Evolutionary conservation across 306 rosid genomes (phyloP).

Genomic region (Benincasa hispida): DNA sequence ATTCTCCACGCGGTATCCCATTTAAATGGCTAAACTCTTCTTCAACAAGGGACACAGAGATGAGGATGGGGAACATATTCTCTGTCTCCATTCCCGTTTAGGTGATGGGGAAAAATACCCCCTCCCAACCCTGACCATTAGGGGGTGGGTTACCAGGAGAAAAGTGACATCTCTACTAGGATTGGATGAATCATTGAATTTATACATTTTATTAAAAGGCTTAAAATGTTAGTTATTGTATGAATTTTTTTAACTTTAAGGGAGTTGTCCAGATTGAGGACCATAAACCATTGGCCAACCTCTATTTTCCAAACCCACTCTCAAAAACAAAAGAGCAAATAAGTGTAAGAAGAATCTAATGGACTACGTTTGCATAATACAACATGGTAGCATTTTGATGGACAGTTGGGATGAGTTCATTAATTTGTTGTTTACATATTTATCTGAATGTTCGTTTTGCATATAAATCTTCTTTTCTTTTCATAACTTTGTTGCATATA

Average conservation of each 20-base stretch:
- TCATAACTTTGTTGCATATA: background rate
- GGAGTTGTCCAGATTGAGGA: background rate
- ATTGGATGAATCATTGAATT: background rate
- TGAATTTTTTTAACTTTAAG: background rate
- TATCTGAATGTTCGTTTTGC: background rate
- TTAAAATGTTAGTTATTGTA: background rate
- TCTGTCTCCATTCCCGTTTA: background rate
- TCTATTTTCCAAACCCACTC: background rate
- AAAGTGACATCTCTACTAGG: background rate
- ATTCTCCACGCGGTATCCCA: background rate
- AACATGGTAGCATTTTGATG: background rate
- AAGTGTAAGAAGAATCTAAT: background rate
- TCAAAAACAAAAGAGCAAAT: background rate
- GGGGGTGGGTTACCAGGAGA: background rate
- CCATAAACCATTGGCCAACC: background rate
- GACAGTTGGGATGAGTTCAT: background rate
- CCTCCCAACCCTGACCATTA: background rate
- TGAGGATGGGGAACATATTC: background rate
- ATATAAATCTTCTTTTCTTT: background rate
- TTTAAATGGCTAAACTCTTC: background rate
- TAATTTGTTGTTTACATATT: background rate
- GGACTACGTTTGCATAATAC: background rate
- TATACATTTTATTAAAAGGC: background rate
- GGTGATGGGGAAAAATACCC: background rate
- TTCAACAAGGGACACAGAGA: background rate